Evolutionary conservation across 345 rosid species (phyloP), one percentile per base, ranked within the genome.

Genomic region (Lagerstroemia speciosa): DNA sequence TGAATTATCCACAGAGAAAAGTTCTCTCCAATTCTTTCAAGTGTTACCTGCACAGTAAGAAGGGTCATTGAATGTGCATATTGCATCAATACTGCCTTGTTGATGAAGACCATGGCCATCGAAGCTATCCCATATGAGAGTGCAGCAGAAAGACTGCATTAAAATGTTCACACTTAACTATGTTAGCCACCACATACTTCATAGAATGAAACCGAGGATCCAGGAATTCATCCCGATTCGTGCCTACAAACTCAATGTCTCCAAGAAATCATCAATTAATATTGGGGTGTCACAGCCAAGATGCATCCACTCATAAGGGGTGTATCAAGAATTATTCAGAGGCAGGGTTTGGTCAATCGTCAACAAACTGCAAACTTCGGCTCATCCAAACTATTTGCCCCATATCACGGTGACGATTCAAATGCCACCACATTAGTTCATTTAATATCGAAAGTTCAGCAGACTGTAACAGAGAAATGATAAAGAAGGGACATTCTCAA

Each of bases 91-190:
- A 91, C 84, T 38, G 96, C 96, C 78, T 91, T 94, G 61, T 94
- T 94, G 81, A 94, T 91, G 71, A 94, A 94, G 65, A 91, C 99
- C 99, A 94, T 94, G 5, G 96, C 95, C 99, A 94, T 94, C 1
- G 97, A 94, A 77, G 93, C 87, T 77, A 84, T 58, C 66, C 97
- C 99, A 86, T 94, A 94, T 3, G 97, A 88, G 68, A 91, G 67
- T 14, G 99, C 97, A 57, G 97, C 72, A 68, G 78, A 61, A 74
- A 94, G 77, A 80, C 97, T 94, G 76, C 84, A 86, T 71, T 14
- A 30, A 37, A 26, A 17, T 26, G 27, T 14, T 26, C 15, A 19
- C 29, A 14, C 24, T 6, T 19, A 65, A 34, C 30, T 6, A 55
- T 55, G 30, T 55, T 26, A 55, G 61, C 31, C 61, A 55, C 30